Evolutionary conservation across 2,329 filamentous ascomycete genomes (phyloP), one percentile per base, ranked within the genome.

Genomic region (Cladophialophora chaetospira): DNA sequence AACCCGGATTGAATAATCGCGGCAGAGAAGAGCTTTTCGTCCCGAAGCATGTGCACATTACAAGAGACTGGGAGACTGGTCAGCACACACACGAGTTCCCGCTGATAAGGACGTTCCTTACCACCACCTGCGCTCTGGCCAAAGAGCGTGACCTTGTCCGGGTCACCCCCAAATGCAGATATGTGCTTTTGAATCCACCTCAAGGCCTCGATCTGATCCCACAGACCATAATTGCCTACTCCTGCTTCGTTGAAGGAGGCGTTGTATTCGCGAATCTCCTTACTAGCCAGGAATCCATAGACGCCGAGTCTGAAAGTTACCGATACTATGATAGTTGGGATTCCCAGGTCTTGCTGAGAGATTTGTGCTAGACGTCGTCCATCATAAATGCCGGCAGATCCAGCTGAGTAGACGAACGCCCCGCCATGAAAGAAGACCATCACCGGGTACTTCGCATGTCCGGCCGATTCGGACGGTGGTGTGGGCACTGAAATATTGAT

Each of bases 331-430:
- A 83, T 74, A 3, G 80, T 70, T 0, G 79, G 79, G 26, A 73
- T 70, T 0, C 70, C 73, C 10, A 72, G 71, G 9, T 75, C 71
- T n/a, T 3, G 15, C 0, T 69, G 65, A 0, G 77, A 78, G 5
- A 79, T 60, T 57, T 72, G 71, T 2, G 80, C 77, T 4, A 83
- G 60, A 0, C 72, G 65, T 5, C 68, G 67, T n/a, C 75, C 66
- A 56, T 82, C 75, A 60, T 78, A 80, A 35, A 82, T 77, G 0
- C 79, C 79, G 70, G 77, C 82, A 43, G 73, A 79, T 35, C 74
- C 78, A 4, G 77, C 77, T 1, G 81, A 81, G 3, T 77, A 71
- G 1, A 50, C 47, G n/a, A 50, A 50, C 2, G 47, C 47, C 8
- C 47, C 47, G n/a, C 47, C 47, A 10, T 50, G 47, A 15, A 50